Percentiles rank a stretch among this genome's conserved stretches.
phyloP scores from a whole-genome alignment of 768 basidiomycete species.

The Xanthoconium stramineum region DNA sequence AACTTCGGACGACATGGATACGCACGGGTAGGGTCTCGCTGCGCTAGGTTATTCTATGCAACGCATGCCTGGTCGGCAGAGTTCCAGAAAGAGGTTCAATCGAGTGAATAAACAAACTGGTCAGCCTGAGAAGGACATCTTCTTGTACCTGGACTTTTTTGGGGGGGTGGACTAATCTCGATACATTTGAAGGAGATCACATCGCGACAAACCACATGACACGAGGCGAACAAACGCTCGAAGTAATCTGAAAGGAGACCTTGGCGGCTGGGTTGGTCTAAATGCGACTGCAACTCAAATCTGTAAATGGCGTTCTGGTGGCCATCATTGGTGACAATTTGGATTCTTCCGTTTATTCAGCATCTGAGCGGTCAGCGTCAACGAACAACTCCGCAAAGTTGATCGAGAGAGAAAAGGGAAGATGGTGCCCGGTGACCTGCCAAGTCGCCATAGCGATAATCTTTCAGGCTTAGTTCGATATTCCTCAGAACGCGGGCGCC shows the following conservation, averaged over 20 bases:
- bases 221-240: slow-evolving; percentile 9
- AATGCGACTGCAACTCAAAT: not conserved
- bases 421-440: slow-evolving; percentile 16
- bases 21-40: not conserved
- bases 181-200: not conserved
- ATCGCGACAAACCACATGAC: slow-evolving; percentile 4
- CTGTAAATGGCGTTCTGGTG: slow-evolving; percentile 5
- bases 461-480: not conserved
- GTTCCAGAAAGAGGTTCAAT: not conserved
- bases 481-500: not conserved
- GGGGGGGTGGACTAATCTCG: slow-evolving; percentile 1
- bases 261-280: not conserved
- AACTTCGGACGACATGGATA: slow-evolving; percentile 3
- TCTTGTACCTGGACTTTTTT: not conserved
- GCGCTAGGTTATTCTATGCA: not conserved
- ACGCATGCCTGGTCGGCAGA: not conserved
- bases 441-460: slow-evolving; percentile 19
- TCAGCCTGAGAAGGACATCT: not conserved
- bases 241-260: slow-evolving; percentile 2
- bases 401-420: slow-evolving; percentile 11
- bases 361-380: not conserved
- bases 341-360: slow-evolving; percentile 15
- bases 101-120: not conserved
- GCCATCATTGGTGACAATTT: slow-evolving; percentile 6
- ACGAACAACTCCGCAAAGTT: slow-evolving; percentile 9